These are phyloP conservation scores for Solanum pinnatisectum DNA, from an alignment of 257 asterid species.

Conservation along the genomic window DNA sequence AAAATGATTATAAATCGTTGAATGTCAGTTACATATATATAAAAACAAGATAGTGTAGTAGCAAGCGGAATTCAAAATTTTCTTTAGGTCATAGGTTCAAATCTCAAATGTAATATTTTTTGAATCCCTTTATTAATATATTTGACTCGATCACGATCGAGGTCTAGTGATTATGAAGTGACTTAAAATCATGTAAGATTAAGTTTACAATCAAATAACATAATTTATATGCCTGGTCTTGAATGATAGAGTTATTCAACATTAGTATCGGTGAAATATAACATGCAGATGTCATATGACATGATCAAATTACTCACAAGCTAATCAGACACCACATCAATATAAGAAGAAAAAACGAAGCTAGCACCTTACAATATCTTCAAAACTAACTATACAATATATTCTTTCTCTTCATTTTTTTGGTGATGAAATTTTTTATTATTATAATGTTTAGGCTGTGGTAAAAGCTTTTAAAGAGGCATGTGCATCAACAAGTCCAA, in stretches of 20 bases:
- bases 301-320: background rate
- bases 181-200: background rate
- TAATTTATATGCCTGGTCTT: background rate
- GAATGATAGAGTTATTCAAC: background rate
- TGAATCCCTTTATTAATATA: background rate
- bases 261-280: background rate
- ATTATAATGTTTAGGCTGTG: conserved; percentile 5
- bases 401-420: background rate
- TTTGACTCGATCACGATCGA: background rate
- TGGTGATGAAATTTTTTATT: background rate
- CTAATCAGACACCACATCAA: background rate
- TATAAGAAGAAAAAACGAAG: background rate
- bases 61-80: background rate
- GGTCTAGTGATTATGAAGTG: background rate
- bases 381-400: background rate
- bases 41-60: background rate
- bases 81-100: background rate
- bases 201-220: background rate
- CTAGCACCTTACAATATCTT: background rate
- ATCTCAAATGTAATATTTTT: background rate
- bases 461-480: conserved; percentile 22
- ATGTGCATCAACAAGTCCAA: conserved; percentile 5
- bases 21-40: background rate
- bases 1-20: background rate
- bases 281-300: background rate